Base-by-base conservation (phyloP, 495 filamentous ascomycete genomes). In the Aspergillus saccharolyticus region DNA sequence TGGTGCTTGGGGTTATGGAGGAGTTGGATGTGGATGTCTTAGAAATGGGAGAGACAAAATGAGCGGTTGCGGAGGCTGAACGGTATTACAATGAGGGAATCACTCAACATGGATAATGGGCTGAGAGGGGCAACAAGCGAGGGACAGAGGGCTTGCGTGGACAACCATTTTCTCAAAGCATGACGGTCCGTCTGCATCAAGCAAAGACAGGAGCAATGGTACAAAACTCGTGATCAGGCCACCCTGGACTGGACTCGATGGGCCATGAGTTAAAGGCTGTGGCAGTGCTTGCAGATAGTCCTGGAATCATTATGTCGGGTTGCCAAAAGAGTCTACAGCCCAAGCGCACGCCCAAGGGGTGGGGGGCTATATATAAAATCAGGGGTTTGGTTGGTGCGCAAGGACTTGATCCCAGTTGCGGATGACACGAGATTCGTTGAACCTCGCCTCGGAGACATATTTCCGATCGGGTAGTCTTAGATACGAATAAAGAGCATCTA, bases 1-100 rank as follows among this genome's bases (percentile, higher is more conserved):
- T 96, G 39, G 84, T 97, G 0, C 68, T 97, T 45, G 87, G 87
- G 30, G 86, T 94, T 0, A 95, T 95, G 86, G 82, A 87, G 64
- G 89, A 96, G 70, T 68, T 97, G 57, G 94, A 97, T 74, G 81
- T 88, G 17, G 94, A 97, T 77, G 87, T 92, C 9, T 65, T 96
- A 28, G 61, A 69, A 33, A 69, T 63, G 45, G 62, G 63, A 52
- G 63, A 70, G 51, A 66, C 66, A 42, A 66, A 69, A 70, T 62
- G 60, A 67, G n/a, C n/a, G n/a, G n/a, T n/a, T n/a, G n/a, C n/a
- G n/a, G n/a, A n/a, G n/a, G n/a, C n/a, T n/a, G n/a, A n/a, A n/a
- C n/a, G n/a, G n/a, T n/a, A n/a, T n/a, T n/a, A n/a, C n/a, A n/a
- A n/a, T n/a, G n/a, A n/a, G n/a, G n/a, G n/a, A n/a, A n/a, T n/a